Evolutionary conservation across 192 early-diverging fungal species (phyloP).

Genomic region (Paraglomus brasilianum): DNA sequence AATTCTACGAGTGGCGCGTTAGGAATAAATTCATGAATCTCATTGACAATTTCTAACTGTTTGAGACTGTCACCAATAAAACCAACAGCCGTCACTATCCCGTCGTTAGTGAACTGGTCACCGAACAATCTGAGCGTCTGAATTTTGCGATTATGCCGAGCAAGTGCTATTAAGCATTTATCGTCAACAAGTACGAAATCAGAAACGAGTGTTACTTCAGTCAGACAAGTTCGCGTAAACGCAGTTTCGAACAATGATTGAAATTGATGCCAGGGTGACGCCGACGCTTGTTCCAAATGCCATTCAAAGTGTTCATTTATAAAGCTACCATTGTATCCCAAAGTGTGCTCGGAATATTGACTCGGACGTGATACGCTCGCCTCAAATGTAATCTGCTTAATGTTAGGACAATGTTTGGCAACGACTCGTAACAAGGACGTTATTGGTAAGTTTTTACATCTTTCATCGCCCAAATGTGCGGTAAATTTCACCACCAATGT

Average conservation of each 20-base stretch:
- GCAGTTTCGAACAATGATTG: no score
- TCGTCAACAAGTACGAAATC: background rate
- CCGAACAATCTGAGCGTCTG: background rate
- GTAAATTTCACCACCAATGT: slow-evolving; percentile 1
- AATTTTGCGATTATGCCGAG: background rate
- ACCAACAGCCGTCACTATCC: background rate
- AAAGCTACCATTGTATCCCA: background rate
- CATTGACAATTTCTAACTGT: background rate
- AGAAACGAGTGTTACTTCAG: background rate
- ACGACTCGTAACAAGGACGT: background rate
- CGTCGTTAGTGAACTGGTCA: background rate
- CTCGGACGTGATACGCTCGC: background rate
- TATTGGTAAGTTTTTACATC: background rate
- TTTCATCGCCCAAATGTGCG: background rate
- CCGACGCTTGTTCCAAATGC: no score
- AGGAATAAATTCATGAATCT: background rate
- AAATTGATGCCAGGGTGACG: no score
- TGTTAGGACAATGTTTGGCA: background rate
- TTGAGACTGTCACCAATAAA: background rate
- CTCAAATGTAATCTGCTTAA: background rate
- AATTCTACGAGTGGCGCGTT: no score
- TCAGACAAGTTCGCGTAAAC: background rate
- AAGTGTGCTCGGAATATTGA: background rate
- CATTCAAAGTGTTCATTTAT: no score
- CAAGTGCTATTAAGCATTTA: background rate